Conservation (phyloP, 106 monocot genomes). For the Acorus calamus region DNA sequence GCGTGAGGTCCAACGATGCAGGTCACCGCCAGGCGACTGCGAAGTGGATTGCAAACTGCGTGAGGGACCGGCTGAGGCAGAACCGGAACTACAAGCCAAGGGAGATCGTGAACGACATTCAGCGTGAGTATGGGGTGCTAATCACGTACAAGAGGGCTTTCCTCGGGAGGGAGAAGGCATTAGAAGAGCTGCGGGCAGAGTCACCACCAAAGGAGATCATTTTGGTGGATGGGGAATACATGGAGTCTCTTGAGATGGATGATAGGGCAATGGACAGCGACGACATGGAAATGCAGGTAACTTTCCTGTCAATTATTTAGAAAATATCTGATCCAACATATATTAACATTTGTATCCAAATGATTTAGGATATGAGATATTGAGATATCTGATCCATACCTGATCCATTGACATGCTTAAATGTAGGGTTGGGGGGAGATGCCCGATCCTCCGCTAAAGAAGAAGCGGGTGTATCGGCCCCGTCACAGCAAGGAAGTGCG, state of each 20-base stretch:
- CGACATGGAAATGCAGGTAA: constrained; percentile 8
- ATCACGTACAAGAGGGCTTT: constrained; percentile 52
- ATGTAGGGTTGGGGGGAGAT: constrained; percentile 26
- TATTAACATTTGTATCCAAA: too few species aligned
- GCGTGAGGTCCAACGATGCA: constrained; percentile 30
- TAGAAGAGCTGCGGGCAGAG: constrained; percentile 32
- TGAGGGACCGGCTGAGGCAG: constrained; percentile 37
- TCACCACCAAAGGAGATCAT: not conserved
- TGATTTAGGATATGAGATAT: too few species aligned
- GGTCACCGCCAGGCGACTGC: constrained; percentile 47
- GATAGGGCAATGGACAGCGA: constrained; percentile 11
- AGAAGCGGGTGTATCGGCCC: constrained; percentile 19
- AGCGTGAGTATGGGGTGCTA: constrained; percentile 34
- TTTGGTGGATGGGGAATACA: not conserved
- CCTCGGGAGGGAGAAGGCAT: constrained; percentile 46
- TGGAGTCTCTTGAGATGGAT: not conserved
- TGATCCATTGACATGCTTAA: too few species aligned
- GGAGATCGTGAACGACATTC: constrained; percentile 47
- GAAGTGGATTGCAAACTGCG: constrained; percentile 50
- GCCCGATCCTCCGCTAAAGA: constrained; percentile 29
- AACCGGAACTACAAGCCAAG: constrained; percentile 42
- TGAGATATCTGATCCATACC: too few species aligned
- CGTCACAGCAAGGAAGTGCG: constrained; percentile 22
- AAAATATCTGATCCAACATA: too few species aligned
- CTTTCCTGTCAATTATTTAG: too few species aligned